Conservation (phyloP, 1,284 basidiomycete species). For the Anthracocystis setariae region DNA sequence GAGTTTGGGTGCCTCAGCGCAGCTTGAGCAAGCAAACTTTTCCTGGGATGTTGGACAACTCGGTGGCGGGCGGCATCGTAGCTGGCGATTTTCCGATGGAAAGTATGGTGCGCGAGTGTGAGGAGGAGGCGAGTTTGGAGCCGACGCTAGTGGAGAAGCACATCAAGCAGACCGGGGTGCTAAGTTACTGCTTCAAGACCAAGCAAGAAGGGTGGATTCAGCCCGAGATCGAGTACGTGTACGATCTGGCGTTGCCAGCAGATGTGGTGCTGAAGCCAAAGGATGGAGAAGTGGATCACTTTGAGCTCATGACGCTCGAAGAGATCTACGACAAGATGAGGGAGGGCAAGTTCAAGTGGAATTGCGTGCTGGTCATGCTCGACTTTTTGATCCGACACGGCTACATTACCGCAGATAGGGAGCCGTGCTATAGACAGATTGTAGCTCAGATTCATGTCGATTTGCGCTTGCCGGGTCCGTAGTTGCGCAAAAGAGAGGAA, state of each 20-base stretch:
- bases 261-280: conserved; percentile 76
- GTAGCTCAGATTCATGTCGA: conserved; percentile 77
- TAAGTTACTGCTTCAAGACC: conserved; percentile 74
- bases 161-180: conserved; percentile 69
- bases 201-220: conserved; percentile 70
- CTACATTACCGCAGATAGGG: conserved; percentile 79
- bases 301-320: conserved; percentile 71
- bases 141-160: conserved; percentile 74
- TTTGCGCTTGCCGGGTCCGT: conserved; percentile 70
- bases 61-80: conserved; percentile 72
- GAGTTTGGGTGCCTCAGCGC: conserved; percentile 88
- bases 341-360: conserved; percentile 81
- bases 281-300: conserved; percentile 93
- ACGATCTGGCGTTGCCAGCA: conserved; percentile 58
- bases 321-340: conserved; percentile 56
- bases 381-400: conserved; percentile 85
- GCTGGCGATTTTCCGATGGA: conserved; percentile 80
- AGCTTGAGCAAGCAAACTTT: conserved; percentile 86
- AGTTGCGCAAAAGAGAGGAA: conserved; percentile 1
- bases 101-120: conserved; percentile 87
- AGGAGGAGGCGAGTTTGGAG: conserved; percentile 86
- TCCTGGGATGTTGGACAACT: conserved; percentile 61
- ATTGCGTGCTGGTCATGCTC: conserved; percentile 83
- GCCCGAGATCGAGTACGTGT: conserved; percentile 66
- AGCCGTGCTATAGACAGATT: conserved; percentile 79